Conservation (phyloP, 129 eudicot genomes). For the Logfia minima region DNA sequence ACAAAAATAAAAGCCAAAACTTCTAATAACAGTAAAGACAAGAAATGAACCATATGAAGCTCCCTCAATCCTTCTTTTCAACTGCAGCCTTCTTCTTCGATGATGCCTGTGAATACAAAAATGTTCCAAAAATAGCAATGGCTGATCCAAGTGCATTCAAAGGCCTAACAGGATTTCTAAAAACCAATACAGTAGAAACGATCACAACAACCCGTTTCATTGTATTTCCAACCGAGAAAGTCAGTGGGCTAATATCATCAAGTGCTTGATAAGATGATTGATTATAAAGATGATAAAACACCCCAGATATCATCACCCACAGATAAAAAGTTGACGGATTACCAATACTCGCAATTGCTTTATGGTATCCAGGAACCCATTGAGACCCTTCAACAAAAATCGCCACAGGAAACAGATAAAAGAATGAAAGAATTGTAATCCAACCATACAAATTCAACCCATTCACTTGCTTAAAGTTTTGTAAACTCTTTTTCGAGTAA, state of each 20-base stretch:
- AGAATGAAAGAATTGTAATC: slow-evolving; percentile 71
- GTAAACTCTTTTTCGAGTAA: slow-evolving; percentile 87
- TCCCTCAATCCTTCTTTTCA: slow-evolving; percentile 57
- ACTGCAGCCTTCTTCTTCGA: slow-evolving; percentile 68
- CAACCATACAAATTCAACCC: slow-evolving; percentile 92
- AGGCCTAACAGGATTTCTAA: slow-evolving; percentile 94
- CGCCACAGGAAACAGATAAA: slow-evolving; percentile 89
- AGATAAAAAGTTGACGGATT: slow-evolving; percentile 68
- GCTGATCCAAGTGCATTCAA: slow-evolving; percentile 96
- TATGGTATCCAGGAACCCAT: slow-evolving; percentile 88
- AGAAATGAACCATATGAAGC: slow-evolving; percentile 22
- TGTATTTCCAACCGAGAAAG: slow-evolving; percentile 92
- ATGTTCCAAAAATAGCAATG: slow-evolving; percentile 89
- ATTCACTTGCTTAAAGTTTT: slow-evolving; percentile 86
- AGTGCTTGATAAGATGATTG: slow-evolving; percentile 94
- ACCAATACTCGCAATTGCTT: slow-evolving; percentile 71
- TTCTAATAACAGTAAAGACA: slow-evolving; percentile 14
- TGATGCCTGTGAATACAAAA: slow-evolving; percentile 92
- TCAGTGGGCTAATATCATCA: slow-evolving; percentile 94
- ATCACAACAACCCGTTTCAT: slow-evolving; percentile 99
- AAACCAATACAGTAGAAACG: slow-evolving; percentile 76
- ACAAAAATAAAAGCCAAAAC: slow-evolving; percentile 22
- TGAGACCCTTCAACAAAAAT: slow-evolving; percentile 89
- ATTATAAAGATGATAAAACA: slow-evolving; percentile 91
- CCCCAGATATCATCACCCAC: slow-evolving; percentile 86